These are phyloP conservation scores for Yamadazyma diddensiae DNA, from an alignment of 1,139 yeast genomes.

Conservation along the genomic window DNA sequence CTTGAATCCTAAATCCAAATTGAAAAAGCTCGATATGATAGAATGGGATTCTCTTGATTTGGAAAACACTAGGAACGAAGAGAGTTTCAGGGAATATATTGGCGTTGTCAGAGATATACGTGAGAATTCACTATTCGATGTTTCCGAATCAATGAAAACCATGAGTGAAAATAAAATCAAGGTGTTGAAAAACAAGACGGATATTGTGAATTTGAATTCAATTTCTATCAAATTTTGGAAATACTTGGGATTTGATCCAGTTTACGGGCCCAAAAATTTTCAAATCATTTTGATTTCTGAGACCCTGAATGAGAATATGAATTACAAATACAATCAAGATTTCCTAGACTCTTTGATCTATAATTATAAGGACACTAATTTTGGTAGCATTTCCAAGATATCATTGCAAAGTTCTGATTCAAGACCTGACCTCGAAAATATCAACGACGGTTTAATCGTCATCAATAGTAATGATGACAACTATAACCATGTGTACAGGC, in stretches of 20 bases:
- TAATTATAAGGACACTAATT: slow-evolving; percentile 44
- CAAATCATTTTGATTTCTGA: slow-evolving; percentile 50
- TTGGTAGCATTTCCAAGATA: slow-evolving; percentile 44
- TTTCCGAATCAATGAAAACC: slow-evolving; percentile 9
- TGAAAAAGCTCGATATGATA: slow-evolving; percentile 24
- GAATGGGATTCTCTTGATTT: slow-evolving; percentile 37
- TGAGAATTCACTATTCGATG: slow-evolving; percentile 9
- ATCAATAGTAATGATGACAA: slow-evolving; percentile 20
- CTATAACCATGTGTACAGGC: slow-evolving; percentile 28
- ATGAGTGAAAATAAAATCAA: slow-evolving; percentile 11
- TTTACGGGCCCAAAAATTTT: slow-evolving; percentile 47
- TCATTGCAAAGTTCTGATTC: slow-evolving; percentile 29
- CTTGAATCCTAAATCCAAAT: slow-evolving; percentile 27
- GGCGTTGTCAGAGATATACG: slow-evolving; percentile 18
- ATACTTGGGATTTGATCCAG: slow-evolving; percentile 53
- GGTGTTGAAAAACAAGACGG: slow-evolving; percentile 27
- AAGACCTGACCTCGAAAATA: slow-evolving; percentile 31
- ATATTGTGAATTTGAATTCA: slow-evolving; percentile 34
- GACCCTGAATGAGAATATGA: slow-evolving; percentile 13
- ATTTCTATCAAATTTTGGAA: slow-evolving; percentile 52
- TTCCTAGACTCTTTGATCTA: slow-evolving; percentile 41
- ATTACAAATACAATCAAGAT: slow-evolving; percentile 21
- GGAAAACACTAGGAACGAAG: slow-evolving; percentile 16
- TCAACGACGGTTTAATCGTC: slow-evolving; percentile 33
- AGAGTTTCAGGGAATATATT: slow-evolving; percentile 22